phyloP scores from a whole-genome alignment of 139 green algal genomes.

The Axilococcus clingmanii region DNA sequence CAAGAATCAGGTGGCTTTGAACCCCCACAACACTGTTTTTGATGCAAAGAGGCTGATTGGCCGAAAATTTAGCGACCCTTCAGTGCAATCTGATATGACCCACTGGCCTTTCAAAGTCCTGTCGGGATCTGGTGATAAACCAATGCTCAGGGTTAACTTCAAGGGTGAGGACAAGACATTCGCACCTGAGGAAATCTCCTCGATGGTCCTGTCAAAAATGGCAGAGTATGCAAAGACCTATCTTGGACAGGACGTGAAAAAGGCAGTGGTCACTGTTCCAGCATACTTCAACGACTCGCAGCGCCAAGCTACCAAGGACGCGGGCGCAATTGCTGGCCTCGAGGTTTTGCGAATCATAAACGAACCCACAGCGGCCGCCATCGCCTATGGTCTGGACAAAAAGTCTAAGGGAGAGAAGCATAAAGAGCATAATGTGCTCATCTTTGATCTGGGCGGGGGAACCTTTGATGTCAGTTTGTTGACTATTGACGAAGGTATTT shows the following conservation, averaged over 20 bases:
- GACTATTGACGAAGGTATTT: slow-evolving; percentile 82
- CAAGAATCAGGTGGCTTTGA: slow-evolving; percentile 92
- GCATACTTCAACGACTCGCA: slow-evolving; percentile 99
- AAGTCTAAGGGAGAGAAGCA: slow-evolving; percentile 27
- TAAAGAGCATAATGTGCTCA: slow-evolving; percentile 76
- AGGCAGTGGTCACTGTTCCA: slow-evolving; percentile 93
- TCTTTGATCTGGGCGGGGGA: slow-evolving; percentile 78
- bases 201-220: slow-evolving; percentile 98
- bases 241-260: slow-evolving; percentile 69
- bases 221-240: slow-evolving; percentile 74
- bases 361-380: slow-evolving; percentile 90
- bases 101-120: slow-evolving; percentile 78
- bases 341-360: slow-evolving; percentile 97
- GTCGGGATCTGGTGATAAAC: slow-evolving; percentile 71
- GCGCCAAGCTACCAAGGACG: slow-evolving; percentile 96
- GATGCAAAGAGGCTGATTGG: slow-evolving; percentile 97
- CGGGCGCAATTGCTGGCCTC: slow-evolving; percentile 85
- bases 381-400: slow-evolving; percentile 85
- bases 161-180: slow-evolving; percentile 94
- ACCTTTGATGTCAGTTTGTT: slow-evolving; percentile 84
- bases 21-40: slow-evolving; percentile 93
- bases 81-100: slow-evolving; percentile 79
- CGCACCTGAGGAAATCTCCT: slow-evolving; percentile 88
- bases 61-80: slow-evolving; percentile 71
- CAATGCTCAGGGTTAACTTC: slow-evolving; percentile 85